These are phyloP conservation scores for Lathyrus sativus DNA, from an alignment of 306 rosid species.

Conservation along the genomic window DNA sequence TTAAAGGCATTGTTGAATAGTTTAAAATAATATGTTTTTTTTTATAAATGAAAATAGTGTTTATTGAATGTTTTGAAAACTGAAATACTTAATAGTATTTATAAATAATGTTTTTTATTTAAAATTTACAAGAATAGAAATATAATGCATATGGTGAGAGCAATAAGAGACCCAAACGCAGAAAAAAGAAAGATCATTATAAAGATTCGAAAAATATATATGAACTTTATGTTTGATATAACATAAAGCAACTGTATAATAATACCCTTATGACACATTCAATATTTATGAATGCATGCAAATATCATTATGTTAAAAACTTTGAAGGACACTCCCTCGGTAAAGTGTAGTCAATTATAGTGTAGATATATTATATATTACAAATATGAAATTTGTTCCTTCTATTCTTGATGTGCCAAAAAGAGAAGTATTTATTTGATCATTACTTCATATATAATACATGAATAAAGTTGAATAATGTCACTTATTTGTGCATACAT, in stretches of 20 bases:
- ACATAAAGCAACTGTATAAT: not conserved
- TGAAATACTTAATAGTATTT: too few species aligned
- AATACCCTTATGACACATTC: not conserved
- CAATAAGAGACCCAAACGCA: not conserved
- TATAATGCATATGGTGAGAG: not conserved
- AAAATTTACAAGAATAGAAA: not conserved
- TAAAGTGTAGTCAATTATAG: not conserved
- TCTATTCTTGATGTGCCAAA: not conserved
- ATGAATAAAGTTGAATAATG: too few species aligned
- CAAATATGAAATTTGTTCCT: not conserved
- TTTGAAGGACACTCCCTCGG: not conserved
- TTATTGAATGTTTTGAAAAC: too few species aligned
- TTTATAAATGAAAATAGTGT: too few species aligned
- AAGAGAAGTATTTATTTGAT: not conserved
- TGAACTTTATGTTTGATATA: not conserved
- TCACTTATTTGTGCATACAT: too few species aligned
- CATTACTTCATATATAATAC: too few species aligned
- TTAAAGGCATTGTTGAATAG: too few species aligned
- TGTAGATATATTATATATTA: not conserved
- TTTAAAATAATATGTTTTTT: too few species aligned
- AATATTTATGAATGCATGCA: not conserved
- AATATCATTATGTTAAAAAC: not conserved
- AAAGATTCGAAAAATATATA: not conserved
- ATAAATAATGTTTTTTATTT: too few species aligned
- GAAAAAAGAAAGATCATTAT: not conserved